Conservation (phyloP, 345 rosid species). For the Pelargonium nanum region DNA sequence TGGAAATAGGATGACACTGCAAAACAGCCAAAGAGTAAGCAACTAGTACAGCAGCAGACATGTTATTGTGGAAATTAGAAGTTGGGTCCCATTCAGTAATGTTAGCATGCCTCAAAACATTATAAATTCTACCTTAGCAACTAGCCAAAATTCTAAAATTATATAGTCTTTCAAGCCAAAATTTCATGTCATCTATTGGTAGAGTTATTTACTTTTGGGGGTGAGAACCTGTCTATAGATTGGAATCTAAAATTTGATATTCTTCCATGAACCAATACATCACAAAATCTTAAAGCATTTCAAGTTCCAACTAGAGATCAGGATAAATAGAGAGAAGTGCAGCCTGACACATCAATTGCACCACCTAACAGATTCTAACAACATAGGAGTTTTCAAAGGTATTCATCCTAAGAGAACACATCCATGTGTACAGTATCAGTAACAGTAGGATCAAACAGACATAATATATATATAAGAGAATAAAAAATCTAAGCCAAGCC, state of each 20-base stretch:
- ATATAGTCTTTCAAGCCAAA: neutral
- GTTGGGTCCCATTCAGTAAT: neutral
- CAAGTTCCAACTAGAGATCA: neutral
- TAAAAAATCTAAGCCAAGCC: neutral
- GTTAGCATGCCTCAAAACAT: slow-evolving; percentile 1
- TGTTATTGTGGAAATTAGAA: neutral
- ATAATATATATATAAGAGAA: neutral
- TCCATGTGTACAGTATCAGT: neutral
- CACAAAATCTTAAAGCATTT: neutral
- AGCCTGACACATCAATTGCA: neutral
- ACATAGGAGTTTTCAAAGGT: neutral
- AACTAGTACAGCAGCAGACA: slow-evolving; percentile 9
- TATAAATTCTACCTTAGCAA: neutral
- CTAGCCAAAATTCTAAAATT: slow-evolving; percentile 1
- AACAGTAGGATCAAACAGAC: neutral
- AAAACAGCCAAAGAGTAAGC: slow-evolving; percentile 21
- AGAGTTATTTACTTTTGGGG: neutral
- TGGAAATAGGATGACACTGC: slow-evolving; percentile 94
- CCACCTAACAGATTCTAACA: neutral
- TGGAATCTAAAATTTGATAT: neutral
- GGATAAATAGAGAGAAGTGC: neutral
- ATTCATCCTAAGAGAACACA: neutral
- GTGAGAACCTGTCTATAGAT: neutral
- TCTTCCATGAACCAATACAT: neutral
- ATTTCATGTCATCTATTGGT: neutral